A percentile compares a stretch with the other conserved stretches of the same genome.
phyloP scores from a whole-genome alignment of 176 grass and related monocot genomes.

The Eragrostis nindensis region DNA sequence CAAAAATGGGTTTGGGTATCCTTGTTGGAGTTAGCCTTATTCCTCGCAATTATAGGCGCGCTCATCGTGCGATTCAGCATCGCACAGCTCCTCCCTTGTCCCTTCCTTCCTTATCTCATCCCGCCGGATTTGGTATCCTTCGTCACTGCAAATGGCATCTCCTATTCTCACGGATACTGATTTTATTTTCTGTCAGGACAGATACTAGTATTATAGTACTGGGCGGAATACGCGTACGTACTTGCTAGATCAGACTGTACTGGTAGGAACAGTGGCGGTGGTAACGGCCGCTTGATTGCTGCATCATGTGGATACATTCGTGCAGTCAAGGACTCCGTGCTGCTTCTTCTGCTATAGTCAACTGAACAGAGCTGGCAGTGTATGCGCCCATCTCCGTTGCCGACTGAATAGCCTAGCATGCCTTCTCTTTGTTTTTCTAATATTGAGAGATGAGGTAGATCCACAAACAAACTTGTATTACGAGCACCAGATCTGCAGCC shows the following conservation, averaged over 20 bases:
- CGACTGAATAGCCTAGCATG: neutral
- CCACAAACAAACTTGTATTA: neutral
- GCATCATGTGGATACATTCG: neutral
- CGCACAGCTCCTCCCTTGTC: neutral
- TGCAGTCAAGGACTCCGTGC: neutral
- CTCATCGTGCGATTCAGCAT: neutral
- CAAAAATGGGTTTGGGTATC: too few species aligned
- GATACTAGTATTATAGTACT: too few species aligned
- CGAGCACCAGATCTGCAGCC: neutral
- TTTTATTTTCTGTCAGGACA: neutral
- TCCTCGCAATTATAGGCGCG: neutral
- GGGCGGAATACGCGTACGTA: neutral
- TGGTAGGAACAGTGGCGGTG: neutral
- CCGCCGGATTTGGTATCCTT: neutral
- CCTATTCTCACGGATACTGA: neutral
- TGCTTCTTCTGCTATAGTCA: too few species aligned
- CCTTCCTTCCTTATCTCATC: too few species aligned
- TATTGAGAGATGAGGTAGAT: neutral
- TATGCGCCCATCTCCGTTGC: neutral
- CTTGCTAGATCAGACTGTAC: neutral
- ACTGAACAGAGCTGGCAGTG: too few species aligned
- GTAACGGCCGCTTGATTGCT: slow-evolving; percentile 6
- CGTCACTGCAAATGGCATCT: neutral
- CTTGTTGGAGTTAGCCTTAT: too few species aligned
- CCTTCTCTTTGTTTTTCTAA: neutral